Evolutionary conservation across 495 filamentous ascomycete species (phyloP), one percentile per base, ranked within the genome.

Genomic region (Penicillium simplicissimum): DNA sequence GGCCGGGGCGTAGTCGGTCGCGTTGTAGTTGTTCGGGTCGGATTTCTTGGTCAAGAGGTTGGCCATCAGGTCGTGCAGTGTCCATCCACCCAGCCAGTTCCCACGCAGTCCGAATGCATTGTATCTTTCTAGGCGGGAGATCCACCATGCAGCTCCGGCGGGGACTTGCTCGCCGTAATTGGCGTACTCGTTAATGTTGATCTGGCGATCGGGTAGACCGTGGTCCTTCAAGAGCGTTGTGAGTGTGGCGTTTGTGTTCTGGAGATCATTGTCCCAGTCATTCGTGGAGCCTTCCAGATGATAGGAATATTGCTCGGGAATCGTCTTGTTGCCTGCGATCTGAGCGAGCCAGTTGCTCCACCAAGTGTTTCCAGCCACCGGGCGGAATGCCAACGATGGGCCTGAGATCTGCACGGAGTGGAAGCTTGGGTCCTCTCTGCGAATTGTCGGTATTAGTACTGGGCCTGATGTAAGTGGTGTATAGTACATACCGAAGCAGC

Each of bases 161-260:
- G 78, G 74, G n/a, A 72, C 62, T 60, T 80, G 75, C 51, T 81
- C 71, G n/a, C 49, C 52, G 25, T 28, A 63, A 8, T 59, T 67
- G 28, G 64, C 78, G 59, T 81, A 81, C 53, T 81, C 77, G 55
- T 81, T 77, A 48, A 80, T 75, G 61, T 79, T 79, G 38, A 78
- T 57, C 15, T 68, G 75, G 10, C 65, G 61, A 10, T 57, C 45
- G 4, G 77, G 76, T 3, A 79, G 61, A 10, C 52, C 59, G 55
- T 76, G 74, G 8, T 65, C 63, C 28, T 60, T 40, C 10, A 74
- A 58, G 15, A 75, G 57, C 11, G 58, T 53, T 13, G 59, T 13
- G 4, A 77, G 58, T 7, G 60, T 57, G 13, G 48, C 57, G 43
- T 72, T 68, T 10, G 61, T 68, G 45, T 52, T 67, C 19, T 68